A percentile compares a stretch with the other conserved stretches of the same genome.
These are phyloP conservation scores for Ascochyta clinopodiicola DNA, from an alignment of 2,329 filamentous ascomycete species.

Conservation along the genomic window DNA sequence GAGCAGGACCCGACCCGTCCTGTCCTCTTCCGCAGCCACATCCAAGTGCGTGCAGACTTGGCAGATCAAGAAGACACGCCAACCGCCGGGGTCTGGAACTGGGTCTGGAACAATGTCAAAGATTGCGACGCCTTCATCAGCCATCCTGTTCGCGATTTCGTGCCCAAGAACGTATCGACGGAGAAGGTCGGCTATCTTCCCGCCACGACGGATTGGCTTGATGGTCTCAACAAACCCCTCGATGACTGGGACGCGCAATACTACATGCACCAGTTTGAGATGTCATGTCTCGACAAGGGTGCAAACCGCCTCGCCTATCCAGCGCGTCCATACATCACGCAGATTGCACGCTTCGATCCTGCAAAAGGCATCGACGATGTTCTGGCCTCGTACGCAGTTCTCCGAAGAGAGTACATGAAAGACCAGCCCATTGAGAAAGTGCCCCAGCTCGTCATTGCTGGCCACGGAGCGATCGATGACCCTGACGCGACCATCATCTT, in stretches of 20 bases:
- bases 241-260: constrained; percentile 73
- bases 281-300: constrained; percentile 64
- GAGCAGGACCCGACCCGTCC: constrained; percentile 73
- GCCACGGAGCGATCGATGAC: constrained; percentile 81
- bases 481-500: constrained; percentile 77
- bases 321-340: constrained; percentile 74
- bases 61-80: constrained; percentile 67
- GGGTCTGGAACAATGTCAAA: constrained; percentile 75
- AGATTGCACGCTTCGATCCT: constrained; percentile 83
- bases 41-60: constrained; percentile 80
- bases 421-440: constrained; percentile 56
- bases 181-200: constrained; percentile 77
- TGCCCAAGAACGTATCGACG: constrained; percentile 70
- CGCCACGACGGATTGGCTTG: constrained; percentile 83
- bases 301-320: constrained; percentile 67
- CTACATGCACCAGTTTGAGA: constrained; percentile 77
- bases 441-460: constrained; percentile 78
- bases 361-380: constrained; percentile 83
- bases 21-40: constrained; percentile 81
- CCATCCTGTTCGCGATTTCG: constrained; percentile 78
- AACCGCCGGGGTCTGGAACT: constrained; percentile 76
- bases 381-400: constrained; percentile 76
- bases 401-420: constrained; percentile 67
- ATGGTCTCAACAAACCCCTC: constrained; percentile 80
- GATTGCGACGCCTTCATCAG: constrained; percentile 80